These are phyloP conservation scores for Mentha longifolia DNA, from an alignment of 257 asterid species.

Conservation along the genomic window DNA sequence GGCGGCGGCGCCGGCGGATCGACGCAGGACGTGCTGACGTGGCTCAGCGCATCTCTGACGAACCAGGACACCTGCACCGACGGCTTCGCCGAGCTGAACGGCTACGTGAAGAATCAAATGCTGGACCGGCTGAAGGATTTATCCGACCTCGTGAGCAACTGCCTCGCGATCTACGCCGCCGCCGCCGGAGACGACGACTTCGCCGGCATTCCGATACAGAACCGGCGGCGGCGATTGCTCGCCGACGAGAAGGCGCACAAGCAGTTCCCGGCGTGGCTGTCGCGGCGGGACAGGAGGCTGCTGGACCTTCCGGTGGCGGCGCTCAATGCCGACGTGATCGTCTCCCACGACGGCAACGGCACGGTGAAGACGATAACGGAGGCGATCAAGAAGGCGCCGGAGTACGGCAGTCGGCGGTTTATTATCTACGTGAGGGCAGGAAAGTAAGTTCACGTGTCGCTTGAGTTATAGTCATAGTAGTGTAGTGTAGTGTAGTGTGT, in stretches of 20 bases:
- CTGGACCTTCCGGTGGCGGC: constrained; percentile 53
- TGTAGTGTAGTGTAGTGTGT: not conserved
- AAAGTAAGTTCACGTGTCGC: constrained; percentile 65
- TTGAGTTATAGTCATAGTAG: constrained; percentile 13
- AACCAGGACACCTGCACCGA: constrained; percentile 95
- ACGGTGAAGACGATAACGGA: constrained; percentile 77
- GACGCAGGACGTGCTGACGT: constrained; percentile 77
- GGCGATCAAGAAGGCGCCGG: constrained; percentile 94
- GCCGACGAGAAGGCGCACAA: constrained; percentile 24
- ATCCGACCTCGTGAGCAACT: constrained; percentile 86
- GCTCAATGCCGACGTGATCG: constrained; percentile 67
- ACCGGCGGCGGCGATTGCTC: constrained; percentile 55
- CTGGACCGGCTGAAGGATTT: constrained; percentile 61
- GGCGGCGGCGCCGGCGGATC: constrained; percentile 42
- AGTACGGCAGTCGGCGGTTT: constrained; percentile 55
- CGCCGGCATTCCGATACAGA: constrained; percentile 76
- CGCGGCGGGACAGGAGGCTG: constrained; percentile 65
- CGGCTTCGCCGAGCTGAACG: constrained; percentile 63
- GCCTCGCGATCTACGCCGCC: constrained; percentile 81
- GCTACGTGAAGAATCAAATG: constrained; percentile 62
- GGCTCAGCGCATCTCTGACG: constrained; percentile 94
- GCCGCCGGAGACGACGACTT: constrained; percentile 59
- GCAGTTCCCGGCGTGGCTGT: constrained; percentile 77
- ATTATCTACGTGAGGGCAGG: constrained; percentile 98
- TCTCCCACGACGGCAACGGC: constrained; percentile 80